Base-by-base conservation (phyloP, 2,329 filamentous ascomycete genomes). In the Talaromyces funiculosus region DNA sequence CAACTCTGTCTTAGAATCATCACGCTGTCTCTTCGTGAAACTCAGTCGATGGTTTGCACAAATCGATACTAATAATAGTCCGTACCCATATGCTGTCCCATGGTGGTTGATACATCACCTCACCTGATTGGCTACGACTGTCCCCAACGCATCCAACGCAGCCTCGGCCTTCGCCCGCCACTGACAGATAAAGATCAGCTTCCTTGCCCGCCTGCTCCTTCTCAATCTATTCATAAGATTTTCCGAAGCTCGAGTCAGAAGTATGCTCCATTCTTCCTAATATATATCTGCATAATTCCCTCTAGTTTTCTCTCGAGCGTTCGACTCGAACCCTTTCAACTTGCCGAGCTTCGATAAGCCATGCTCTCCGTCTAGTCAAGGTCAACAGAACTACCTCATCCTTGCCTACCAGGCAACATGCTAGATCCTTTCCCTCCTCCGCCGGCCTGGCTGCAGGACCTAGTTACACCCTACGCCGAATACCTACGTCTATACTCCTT, bases 401-500 rank as follows among this genome's bases (percentile, higher is more conserved):
- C 18, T 31, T 31, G 26, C 45, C 45, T 33, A 33, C n/a, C 26
- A 12, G 45, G 45, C 26, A 51, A 20, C 29, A 79, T 79, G 77
- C 68, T 78, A 62, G 77, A 80, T 64, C 78, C 77, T 55, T 66
- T 78, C 37, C 73, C 73, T 6, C 73, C 80, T 20, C 75, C 82
- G 7, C 83, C 85, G n/a, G 69, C 72, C 58, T 77, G 77, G 73
- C 78, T 87, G 42, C 73, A 79, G 65, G 69, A 73, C 45, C 71
- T 77, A 61, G 68, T 79, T 58, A 73, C 79, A 63, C 84, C 82
- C 7, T 72, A 82, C 65, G 80, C 83, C 62, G 73, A 80, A 61
- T 72, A 69, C n/a, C 69, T 85, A 60, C 75, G 73, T 53, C 77
- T 87, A 40, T 76, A 80, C 18, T 82, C 83, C 10, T 79, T 87